These are phyloP conservation scores for Cubamyces lactineus DNA, from an alignment of 768 basidiomycete genomes.

Conservation along the genomic window DNA sequence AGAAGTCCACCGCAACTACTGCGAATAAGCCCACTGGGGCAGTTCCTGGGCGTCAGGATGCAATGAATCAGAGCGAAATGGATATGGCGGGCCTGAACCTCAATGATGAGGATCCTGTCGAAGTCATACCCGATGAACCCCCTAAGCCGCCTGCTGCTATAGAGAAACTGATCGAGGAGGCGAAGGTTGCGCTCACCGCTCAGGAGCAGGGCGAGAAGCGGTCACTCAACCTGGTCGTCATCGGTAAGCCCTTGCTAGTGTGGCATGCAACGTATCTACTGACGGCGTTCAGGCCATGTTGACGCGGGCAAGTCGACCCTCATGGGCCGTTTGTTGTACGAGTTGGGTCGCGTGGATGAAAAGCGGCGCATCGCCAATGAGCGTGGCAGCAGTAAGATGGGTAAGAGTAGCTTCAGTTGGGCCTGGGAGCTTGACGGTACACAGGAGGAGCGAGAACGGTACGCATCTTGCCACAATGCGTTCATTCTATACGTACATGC, in stretches of 20 bases:
- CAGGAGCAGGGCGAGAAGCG: conserved; percentile 60
- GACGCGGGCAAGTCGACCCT: conserved; percentile 98
- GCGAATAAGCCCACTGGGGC: conserved; percentile 43
- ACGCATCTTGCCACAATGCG: not conserved
- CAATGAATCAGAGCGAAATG: conserved; percentile 57
- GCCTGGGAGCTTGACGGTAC: conserved; percentile 98
- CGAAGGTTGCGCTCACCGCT: conserved; percentile 51
- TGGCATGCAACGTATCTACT: not conserved
- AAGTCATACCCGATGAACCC: conserved; percentile 44
- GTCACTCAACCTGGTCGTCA: conserved; percentile 84
- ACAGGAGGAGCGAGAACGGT: conserved; percentile 92
- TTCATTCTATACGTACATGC: not conserved
- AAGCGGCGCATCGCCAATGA: conserved; percentile 85
- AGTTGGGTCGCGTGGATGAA: conserved; percentile 86
- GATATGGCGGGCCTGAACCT: conserved; percentile 81
- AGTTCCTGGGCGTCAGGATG: conserved; percentile 41
- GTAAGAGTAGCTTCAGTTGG: conserved; percentile 96
- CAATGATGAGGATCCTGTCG: conserved; percentile 43
- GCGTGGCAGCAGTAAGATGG: conserved; percentile 83
- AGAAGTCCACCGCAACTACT: conserved; percentile 35
- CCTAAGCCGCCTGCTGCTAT: conserved; percentile 67
- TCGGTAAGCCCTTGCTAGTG: conserved; percentile 58
- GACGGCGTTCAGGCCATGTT: conserved; percentile 74
- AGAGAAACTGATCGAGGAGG: conserved; percentile 87
- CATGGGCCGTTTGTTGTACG: conserved; percentile 94